Base-by-base conservation (phyloP, 139 green algal species). In the Marvania coccoides region DNA sequence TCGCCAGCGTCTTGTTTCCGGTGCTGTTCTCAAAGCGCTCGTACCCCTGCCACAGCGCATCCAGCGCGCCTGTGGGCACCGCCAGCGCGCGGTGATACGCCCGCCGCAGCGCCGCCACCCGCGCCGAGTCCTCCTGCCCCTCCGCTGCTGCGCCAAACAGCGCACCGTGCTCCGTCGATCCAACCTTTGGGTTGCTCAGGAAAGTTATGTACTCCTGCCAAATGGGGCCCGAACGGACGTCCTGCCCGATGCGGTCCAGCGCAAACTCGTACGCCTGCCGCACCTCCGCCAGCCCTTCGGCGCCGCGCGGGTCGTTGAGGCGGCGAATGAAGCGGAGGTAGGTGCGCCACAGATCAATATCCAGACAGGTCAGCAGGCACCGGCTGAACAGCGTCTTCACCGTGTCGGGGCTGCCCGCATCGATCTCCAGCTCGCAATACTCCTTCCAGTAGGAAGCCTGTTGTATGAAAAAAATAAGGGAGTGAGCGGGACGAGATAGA, bases 181-280 rank as follows among this genome's bases (percentile, higher is more conserved):
- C 85, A 0, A 76, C 66, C 57, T 85, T 80, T 5, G 83, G 79
- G 1, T 34, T 60, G 14, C 80, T 68, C 69, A 97, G 69, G 65
- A 92, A 91, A 6, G 61, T 33, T 12, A 95, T 74, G 74, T 88
- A 93, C 48, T 97, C 90, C 47, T 84, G 77, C 91, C 91, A 97
- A 38, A 97, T 65, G 29, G 57, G 57, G 10, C 84, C 87, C 15
- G 77, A 60, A 13, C 69, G 65, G 19, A 84, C 64, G 75, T 94
- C 85, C 46, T 87, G 62, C 28, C 90, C 90, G 15, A 94, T 62
- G 14, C 77, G 66, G n/a, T 96, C 86, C 47, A 97, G 65, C 0
- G 84, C 87, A 77, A 89, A 97, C 60, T 97, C 87, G 42, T 86
- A 92, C 0, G 88, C 86, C 69, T 82, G 67, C 23, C 82, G 77